phyloP scores from a whole-genome alignment of 805 yeast species.

The Candida nemodendra region DNA sequence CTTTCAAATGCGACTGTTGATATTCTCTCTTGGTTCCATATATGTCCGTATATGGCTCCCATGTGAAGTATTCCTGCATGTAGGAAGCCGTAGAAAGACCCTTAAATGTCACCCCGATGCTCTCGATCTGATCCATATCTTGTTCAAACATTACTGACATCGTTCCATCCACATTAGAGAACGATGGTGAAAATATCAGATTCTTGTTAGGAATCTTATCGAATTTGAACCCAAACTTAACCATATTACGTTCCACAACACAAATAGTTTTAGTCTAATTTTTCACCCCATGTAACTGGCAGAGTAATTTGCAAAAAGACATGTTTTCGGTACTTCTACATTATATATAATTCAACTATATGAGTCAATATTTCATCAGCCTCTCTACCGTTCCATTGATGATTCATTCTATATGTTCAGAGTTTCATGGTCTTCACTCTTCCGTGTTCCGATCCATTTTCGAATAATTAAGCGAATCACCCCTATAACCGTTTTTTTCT shows the following conservation, averaged over 20 bases:
- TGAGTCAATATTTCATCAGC: conserved; percentile 1
- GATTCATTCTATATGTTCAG: too few relatives aligned
- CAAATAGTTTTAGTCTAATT: too few relatives aligned
- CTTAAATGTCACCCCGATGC: conserved; percentile 12
- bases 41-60: conserved; percentile 11
- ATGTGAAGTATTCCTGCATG: conserved; percentile 8
- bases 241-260: conserved; percentile 4
- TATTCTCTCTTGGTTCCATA: conserved; percentile 11
- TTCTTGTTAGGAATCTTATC: conserved; percentile 7
- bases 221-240: conserved; percentile 10
- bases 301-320: not conserved
- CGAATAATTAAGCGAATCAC: too few relatives aligned
- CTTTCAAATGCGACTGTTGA: conserved; percentile 5
- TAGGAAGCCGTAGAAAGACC: conserved; percentile 11
- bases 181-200: conserved; percentile 14
- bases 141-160: conserved; percentile 9
- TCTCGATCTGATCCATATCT: conserved; percentile 3
- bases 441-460: too few relatives aligned
- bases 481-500: too few relatives aligned
- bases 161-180: conserved; percentile 13
- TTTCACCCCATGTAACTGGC: too few relatives aligned
- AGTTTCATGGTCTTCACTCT: too few relatives aligned
- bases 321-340: not conserved
- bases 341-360: not conserved
- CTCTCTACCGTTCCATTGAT: too few relatives aligned